A percentile compares a stretch with the other conserved stretches of the same genome.
phyloP scores from a whole-genome alignment of 352 stramenopile genomes.

The Globisporangium apiculatum region DNA sequence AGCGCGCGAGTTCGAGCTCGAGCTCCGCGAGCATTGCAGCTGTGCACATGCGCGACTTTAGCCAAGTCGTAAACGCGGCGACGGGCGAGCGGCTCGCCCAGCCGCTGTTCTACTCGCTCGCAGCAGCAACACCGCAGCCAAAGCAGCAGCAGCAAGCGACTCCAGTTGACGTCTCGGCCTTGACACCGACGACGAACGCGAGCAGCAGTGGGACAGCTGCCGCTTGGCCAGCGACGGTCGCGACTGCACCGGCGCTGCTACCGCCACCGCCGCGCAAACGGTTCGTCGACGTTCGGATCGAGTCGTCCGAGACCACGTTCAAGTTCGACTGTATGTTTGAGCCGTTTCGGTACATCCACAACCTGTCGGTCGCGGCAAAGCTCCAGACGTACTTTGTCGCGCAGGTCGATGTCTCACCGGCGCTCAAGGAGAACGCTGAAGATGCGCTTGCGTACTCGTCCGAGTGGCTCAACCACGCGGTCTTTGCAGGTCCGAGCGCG shows the following conservation, averaged over 20 bases:
- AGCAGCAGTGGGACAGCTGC: too few relatives aligned
- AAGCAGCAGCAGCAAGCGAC: not conserved
- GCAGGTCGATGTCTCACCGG: slow-evolving; percentile 35
- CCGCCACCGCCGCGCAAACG: slow-evolving; percentile 12
- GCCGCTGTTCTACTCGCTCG: slow-evolving; percentile 33
- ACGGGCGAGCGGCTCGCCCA: slow-evolving; percentile 16
- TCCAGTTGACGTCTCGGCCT: too few relatives aligned
- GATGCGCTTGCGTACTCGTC: slow-evolving; percentile 43
- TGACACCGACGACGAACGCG: not conserved
- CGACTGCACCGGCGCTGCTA: not conserved
- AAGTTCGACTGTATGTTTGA: slow-evolving; percentile 48
- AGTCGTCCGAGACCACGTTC: slow-evolving; percentile 47
- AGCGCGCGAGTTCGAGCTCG: slow-evolving; percentile 38
- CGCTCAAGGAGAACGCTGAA: slow-evolving; percentile 45
- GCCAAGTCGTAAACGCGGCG: slow-evolving; percentile 16
- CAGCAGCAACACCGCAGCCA: not conserved
- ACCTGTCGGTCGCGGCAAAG: slow-evolving; percentile 53
- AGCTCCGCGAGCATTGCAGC: slow-evolving; percentile 53
- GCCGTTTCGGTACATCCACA: slow-evolving; percentile 68
- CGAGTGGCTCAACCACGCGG: slow-evolving; percentile 43
- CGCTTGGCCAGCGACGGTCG: too few relatives aligned
- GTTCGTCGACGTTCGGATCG: slow-evolving; percentile 50
- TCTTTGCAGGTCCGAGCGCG: slow-evolving; percentile 23
- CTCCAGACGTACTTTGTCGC: slow-evolving; percentile 59
- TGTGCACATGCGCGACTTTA: slow-evolving; percentile 65